Evolutionary conservation across 257 asterid genomes (phyloP).

Genomic region (Nyctanthes arbortristis): DNA sequence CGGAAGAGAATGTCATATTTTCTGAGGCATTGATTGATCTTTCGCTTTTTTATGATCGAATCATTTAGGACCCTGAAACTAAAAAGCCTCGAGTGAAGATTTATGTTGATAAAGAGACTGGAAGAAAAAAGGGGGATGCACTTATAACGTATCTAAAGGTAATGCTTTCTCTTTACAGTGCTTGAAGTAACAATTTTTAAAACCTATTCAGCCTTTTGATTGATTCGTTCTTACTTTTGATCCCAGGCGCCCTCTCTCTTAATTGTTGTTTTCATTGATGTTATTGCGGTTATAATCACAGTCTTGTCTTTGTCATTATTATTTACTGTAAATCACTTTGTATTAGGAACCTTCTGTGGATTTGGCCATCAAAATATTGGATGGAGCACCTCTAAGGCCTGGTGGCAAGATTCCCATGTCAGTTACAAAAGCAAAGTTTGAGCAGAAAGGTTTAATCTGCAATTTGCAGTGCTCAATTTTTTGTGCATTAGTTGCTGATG

Average conservation of each 20-base stretch:
- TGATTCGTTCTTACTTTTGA: not conserved
- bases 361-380: conserved; percentile 80
- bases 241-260: conserved; percentile 14
- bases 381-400: conserved; percentile 81
- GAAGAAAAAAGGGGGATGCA: conserved; percentile 91
- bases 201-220: too few relatives aligned
- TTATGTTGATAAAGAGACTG: conserved; percentile 83
- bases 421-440: conserved; percentile 81
- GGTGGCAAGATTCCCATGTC: conserved; percentile 74
- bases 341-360: conserved; percentile 94
- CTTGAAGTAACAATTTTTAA: conserved; percentile 6
- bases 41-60: conserved; percentile 26
- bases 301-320: not conserved
- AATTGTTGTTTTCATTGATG: not conserved
- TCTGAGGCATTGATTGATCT: conserved; percentile 16
- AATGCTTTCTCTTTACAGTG: conserved; percentile 27
- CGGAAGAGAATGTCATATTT: not conserved
- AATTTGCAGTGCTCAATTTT: conserved; percentile 18
- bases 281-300: not conserved
- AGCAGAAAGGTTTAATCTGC: conserved; percentile 75
- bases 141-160: conserved; percentile 91
- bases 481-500: conserved; percentile 13
- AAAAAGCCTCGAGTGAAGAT: conserved; percentile 92
- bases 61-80: conserved; percentile 86
- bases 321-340: conserved; percentile 13